Evolutionary conservation across 1,284 basidiomycete genomes (phyloP).

Genomic region (Puccinia triticina): DNA sequence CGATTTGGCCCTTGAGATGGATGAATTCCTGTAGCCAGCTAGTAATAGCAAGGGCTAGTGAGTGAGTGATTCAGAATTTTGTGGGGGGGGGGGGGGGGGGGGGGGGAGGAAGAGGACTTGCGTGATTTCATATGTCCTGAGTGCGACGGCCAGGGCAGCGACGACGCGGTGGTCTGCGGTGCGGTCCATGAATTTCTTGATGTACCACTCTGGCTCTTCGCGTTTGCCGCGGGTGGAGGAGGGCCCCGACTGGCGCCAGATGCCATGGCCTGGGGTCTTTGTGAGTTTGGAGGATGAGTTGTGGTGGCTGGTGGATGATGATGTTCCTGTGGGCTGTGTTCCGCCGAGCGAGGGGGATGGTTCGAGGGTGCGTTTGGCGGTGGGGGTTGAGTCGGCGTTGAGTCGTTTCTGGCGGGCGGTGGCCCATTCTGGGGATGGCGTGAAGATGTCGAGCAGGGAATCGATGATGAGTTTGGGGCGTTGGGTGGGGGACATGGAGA

Average conservation of each 20-base stretch:
- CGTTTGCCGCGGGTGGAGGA: slow-evolving; percentile 53
- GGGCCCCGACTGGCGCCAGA: slow-evolving; percentile 32
- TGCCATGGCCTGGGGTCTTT: slow-evolving; percentile 29
- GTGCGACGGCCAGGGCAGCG: slow-evolving; percentile 73
- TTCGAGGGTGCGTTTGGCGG: slow-evolving; percentile 31
- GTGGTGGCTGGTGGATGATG: background rate
- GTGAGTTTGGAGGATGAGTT: slow-evolving; percentile 13
- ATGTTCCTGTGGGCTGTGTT: slow-evolving; percentile 1
- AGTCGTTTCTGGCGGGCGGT: slow-evolving; percentile 32
- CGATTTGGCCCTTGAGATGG: slow-evolving; percentile 77
- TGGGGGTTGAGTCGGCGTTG: slow-evolving; percentile 37
- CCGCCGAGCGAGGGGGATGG: slow-evolving; percentile 17
- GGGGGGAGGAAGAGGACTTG: slow-evolving; percentile 61
- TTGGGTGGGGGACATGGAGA: background rate
- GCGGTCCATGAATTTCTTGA: slow-evolving; percentile 83
- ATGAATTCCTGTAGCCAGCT: slow-evolving; percentile 84
- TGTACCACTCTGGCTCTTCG: slow-evolving; percentile 67
- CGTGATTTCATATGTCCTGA: slow-evolving; percentile 80
- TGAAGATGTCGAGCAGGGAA: slow-evolving; percentile 21
- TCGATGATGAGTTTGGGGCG: slow-evolving; percentile 20
- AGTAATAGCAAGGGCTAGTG: no score
- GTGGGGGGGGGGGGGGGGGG: no score
- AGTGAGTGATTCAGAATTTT: no score
- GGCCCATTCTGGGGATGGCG: slow-evolving; percentile 28
- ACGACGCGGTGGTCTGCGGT: slow-evolving; percentile 81